Percentiles rank a stretch among this genome's conserved stretches.
Evolutionary conservation across 345 rosid species (phyloP).

Genomic region (Gossypium turneri): DNA sequence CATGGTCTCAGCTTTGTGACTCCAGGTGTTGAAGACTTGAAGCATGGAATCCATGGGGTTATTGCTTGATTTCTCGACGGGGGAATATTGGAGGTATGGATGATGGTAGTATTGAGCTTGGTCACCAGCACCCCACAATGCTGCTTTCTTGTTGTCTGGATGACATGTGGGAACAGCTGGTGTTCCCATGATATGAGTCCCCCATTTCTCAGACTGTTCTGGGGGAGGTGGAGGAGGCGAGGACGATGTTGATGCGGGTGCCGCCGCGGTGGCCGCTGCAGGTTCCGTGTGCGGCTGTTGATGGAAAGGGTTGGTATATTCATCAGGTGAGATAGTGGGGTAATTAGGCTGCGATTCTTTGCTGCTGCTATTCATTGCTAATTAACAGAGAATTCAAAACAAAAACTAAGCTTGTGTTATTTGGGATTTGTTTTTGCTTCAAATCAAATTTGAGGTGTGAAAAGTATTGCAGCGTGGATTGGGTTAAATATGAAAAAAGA

Average conservation of each 20-base stretch:
- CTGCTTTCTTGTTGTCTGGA: constrained; percentile 58
- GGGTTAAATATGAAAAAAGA: neutral
- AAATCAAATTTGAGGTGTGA: neutral
- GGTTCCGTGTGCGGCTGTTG: constrained; percentile 8
- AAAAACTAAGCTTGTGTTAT: neutral
- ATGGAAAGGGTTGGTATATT: constrained; percentile 24
- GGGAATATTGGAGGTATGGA: constrained; percentile 42
- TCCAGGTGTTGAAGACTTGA: constrained; percentile 41
- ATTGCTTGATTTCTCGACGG: constrained; percentile 34
- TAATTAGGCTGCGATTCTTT: constrained; percentile 19
- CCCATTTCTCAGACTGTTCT: constrained; percentile 39
- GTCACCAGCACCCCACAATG: constrained; percentile 45
- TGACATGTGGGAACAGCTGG: constrained; percentile 54
- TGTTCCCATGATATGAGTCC: constrained; percentile 50
- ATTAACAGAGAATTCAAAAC: neutral
- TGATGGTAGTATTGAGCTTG: constrained; percentile 33
- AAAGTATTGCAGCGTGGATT: neutral
- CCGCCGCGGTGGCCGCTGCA: neutral
- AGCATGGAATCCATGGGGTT: constrained; percentile 51
- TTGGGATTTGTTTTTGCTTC: too few relatives aligned
- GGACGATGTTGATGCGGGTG: constrained; percentile 15
- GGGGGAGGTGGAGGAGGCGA: constrained; percentile 9
- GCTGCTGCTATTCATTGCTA: constrained; percentile 21
- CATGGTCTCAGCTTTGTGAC: constrained; percentile 46
- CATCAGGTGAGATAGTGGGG: constrained; percentile 12